Conservation (phyloP, 2,329 filamentous ascomycete genomes). For the Ciborinia camelliae region DNA sequence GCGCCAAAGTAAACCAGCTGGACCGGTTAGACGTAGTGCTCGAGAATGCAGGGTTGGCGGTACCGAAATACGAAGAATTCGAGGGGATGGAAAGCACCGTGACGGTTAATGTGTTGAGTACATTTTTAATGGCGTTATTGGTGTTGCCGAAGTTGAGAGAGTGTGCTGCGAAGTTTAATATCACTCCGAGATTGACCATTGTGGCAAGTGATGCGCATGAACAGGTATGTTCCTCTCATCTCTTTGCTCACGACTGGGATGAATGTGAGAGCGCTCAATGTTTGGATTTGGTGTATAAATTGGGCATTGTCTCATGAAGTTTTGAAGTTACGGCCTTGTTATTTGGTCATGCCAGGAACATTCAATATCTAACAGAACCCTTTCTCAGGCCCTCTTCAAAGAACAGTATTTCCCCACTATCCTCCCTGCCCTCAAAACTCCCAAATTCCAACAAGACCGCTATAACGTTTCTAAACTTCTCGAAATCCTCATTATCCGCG, state of each 20-base stretch:
- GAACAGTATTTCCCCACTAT: slow-evolving; percentile 27
- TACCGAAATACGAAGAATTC: slow-evolving; percentile 22
- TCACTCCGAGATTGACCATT: slow-evolving; percentile 29
- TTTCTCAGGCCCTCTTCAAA: slow-evolving; percentile 30
- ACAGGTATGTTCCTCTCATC: slow-evolving; percentile 23
- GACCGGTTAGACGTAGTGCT: slow-evolving; percentile 46
- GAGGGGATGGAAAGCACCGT: slow-evolving; percentile 34
- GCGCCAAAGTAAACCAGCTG: slow-evolving; percentile 39
- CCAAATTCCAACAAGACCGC: slow-evolving; percentile 30
- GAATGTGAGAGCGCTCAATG: too few species aligned
- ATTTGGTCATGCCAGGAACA: background rate
- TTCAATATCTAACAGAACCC: background rate
- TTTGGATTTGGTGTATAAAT: background rate
- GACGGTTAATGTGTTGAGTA: slow-evolving; percentile 37
- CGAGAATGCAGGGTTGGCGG: slow-evolving; percentile 38
- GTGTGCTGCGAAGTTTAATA: slow-evolving; percentile 26
- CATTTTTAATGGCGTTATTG: slow-evolving; percentile 36
- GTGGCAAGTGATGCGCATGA: slow-evolving; percentile 33
- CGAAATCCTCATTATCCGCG: slow-evolving; percentile 36
- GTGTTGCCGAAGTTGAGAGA: slow-evolving; percentile 33
- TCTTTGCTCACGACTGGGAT: background rate
- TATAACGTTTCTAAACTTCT: slow-evolving; percentile 41
- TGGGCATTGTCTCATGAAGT: too few species aligned
- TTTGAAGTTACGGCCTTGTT: background rate
- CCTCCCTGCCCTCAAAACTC: slow-evolving; percentile 27